Evolutionary conservation across 2,329 filamentous ascomycete species (phyloP).

Genomic region (Peltaster fructicola): DNA sequence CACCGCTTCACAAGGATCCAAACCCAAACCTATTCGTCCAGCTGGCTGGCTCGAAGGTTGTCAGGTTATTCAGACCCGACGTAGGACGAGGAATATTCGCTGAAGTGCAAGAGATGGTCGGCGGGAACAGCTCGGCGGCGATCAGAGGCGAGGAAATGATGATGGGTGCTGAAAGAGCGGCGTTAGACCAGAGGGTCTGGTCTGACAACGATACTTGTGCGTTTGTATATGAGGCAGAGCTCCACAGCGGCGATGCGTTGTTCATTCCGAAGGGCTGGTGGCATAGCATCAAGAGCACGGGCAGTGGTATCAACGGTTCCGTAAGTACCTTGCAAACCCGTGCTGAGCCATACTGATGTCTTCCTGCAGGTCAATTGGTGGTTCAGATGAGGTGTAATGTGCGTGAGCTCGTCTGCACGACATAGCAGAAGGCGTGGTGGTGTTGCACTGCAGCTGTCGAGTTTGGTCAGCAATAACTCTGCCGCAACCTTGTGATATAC

Average conservation of each 20-base stretch:
- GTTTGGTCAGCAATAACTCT: too few species aligned
- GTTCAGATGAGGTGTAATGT: constrained; percentile 56
- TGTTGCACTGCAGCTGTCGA: too few species aligned
- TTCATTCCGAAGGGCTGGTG: constrained; percentile 77
- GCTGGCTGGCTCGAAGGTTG: constrained; percentile 50
- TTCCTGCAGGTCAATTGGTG: constrained; percentile 53
- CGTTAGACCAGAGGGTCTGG: constrained; percentile 59
- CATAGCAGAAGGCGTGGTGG: too few species aligned
- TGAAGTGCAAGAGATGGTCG: constrained; percentile 24
- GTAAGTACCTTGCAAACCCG: constrained; percentile 23
- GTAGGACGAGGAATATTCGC: constrained; percentile 49
- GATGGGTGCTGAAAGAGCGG: constrained; percentile 52
- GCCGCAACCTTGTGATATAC: too few species aligned
- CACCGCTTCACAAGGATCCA: constrained; percentile 78
- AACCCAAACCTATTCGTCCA: constrained; percentile 90
- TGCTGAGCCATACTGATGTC: constrained; percentile 14
- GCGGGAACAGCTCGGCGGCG: constrained; percentile 23
- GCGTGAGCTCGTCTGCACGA: too few species aligned
- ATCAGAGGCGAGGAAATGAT: constrained; percentile 83
- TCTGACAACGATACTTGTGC: constrained; percentile 12
- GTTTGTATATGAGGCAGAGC: constrained; percentile 15
- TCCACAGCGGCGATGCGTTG: constrained; percentile 51
- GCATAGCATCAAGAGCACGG: constrained; percentile 60
- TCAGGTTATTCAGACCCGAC: constrained; percentile 52
- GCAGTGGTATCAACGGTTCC: constrained; percentile 39